A percentile compares a stretch with the other conserved stretches of the same genome.
Conservation (phyloP, 2,329 filamentous ascomycete species). For the Rhytidhysteron rufulum region DNA sequence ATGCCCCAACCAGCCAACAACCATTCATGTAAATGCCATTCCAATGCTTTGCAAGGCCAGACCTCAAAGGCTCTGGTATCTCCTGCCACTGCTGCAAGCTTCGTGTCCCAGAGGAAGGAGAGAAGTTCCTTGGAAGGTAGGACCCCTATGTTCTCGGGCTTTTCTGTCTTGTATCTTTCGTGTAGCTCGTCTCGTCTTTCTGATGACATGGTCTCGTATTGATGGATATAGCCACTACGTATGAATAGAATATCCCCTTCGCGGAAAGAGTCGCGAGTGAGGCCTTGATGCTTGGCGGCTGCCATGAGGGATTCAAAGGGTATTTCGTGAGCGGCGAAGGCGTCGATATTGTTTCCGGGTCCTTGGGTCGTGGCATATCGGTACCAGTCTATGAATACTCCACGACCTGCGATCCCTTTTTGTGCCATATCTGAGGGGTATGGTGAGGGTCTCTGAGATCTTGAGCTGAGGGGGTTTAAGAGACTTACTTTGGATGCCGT, state of each 20-base stretch:
- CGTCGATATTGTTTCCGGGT: not conserved
- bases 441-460: constrained; percentile 12
- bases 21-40: constrained; percentile 5
- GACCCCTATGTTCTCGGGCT: constrained; percentile 27
- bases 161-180: constrained; percentile 15
- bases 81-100: constrained; percentile 17
- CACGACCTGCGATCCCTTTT: constrained; percentile 4
- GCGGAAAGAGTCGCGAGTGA: constrained; percentile 1
- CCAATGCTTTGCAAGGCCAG: not conserved
- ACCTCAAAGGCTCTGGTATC: constrained; percentile 29
- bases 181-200: not conserved
- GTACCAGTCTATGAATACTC: constrained; percentile 6
- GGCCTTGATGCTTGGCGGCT: not conserved
- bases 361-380: constrained; percentile 2
- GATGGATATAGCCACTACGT: constrained; percentile 21
- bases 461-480: constrained; percentile 14
- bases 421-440: constrained; percentile 3
- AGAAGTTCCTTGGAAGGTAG: constrained; percentile 14
- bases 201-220: not conserved
- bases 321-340: not conserved
- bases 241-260: constrained; percentile 13
- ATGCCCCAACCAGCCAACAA: constrained; percentile 9
- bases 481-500: constrained; percentile 6
- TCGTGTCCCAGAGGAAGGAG: constrained; percentile 19
- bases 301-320: not conserved